These are phyloP conservation scores for Ballota nigra DNA, from an alignment of 257 asterid genomes.

Conservation along the genomic window DNA sequence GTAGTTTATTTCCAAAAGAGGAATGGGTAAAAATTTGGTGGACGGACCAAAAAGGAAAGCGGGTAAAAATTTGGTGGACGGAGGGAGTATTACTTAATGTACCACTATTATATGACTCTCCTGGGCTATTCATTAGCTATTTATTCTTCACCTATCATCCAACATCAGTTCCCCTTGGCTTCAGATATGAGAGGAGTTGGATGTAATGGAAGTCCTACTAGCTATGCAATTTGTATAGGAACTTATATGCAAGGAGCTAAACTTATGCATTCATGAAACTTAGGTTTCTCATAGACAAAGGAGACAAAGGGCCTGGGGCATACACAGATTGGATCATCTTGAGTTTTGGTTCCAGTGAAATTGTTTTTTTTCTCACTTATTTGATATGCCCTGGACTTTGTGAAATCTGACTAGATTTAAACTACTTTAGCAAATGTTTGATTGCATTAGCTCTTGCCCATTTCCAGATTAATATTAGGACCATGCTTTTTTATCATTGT, in stretches of 20 bases:
- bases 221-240: background rate
- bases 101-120: background rate
- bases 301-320: too few relatives aligned
- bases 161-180: background rate
- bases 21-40: too few relatives aligned
- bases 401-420: slow-evolving; percentile 2
- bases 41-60: too few relatives aligned
- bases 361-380: background rate
- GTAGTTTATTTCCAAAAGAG: too few relatives aligned
- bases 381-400: background rate
- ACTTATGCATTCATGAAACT: background rate
- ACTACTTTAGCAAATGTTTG: background rate
- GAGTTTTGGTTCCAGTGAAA: background rate
- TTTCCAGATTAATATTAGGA: slow-evolving; percentile 12
- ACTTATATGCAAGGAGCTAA: background rate
- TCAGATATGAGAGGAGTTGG: slow-evolving; percentile 5
- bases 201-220: background rate
- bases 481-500: background rate
- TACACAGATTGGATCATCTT: background rate
- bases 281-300: background rate
- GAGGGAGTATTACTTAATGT: too few relatives aligned
- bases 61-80: too few relatives aligned
- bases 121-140: background rate
- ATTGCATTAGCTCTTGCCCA: background rate
- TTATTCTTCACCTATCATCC: background rate